Evolutionary conservation across 768 basidiomycete genomes (phyloP).

Genomic region (Trametes gibbosa): DNA sequence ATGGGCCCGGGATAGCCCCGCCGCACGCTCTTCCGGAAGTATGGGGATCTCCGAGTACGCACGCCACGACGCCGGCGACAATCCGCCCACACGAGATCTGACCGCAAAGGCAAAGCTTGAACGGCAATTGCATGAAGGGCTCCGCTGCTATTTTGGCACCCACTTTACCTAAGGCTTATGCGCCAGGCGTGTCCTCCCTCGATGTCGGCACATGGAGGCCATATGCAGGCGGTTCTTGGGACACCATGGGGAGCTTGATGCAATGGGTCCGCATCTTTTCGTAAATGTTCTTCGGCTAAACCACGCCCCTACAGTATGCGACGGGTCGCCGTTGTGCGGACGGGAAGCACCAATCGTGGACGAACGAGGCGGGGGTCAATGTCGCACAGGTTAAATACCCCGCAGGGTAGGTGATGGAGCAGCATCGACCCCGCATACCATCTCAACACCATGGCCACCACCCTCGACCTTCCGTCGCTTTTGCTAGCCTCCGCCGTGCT

Average conservation of each 20-base stretch:
- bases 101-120: slow-evolving; percentile 17
- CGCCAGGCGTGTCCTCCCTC: not conserved
- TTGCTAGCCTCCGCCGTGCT: slow-evolving; percentile 5
- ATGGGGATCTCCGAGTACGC: slow-evolving; percentile 17
- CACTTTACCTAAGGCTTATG: slow-evolving; percentile 18
- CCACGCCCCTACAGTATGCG: slow-evolving; percentile 16
- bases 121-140: slow-evolving; percentile 13
- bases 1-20: slow-evolving; percentile 12
- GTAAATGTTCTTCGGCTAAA: slow-evolving; percentile 16
- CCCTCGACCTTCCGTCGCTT: not conserved
- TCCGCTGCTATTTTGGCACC: slow-evolving; percentile 12
- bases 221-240: slow-evolving; percentile 8
- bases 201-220: slow-evolving; percentile 9
- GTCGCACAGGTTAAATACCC: slow-evolving; percentile 14
- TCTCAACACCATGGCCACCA: not conserved
- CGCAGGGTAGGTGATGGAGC: not conserved
- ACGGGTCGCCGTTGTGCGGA: slow-evolving; percentile 5
- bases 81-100: slow-evolving; percentile 12
- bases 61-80: slow-evolving; percentile 13
- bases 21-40: slow-evolving; percentile 7
- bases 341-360: slow-evolving; percentile 12
- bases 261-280: slow-evolving; percentile 13
- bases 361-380: slow-evolving; percentile 8
- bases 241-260: slow-evolving; percentile 2
- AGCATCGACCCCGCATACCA: not conserved